Percentiles rank a stretch among this genome's conserved stretches.
phyloP scores from a whole-genome alignment of 2,329 filamentous ascomycete species.

The Trichophyton rubrum region DNA sequence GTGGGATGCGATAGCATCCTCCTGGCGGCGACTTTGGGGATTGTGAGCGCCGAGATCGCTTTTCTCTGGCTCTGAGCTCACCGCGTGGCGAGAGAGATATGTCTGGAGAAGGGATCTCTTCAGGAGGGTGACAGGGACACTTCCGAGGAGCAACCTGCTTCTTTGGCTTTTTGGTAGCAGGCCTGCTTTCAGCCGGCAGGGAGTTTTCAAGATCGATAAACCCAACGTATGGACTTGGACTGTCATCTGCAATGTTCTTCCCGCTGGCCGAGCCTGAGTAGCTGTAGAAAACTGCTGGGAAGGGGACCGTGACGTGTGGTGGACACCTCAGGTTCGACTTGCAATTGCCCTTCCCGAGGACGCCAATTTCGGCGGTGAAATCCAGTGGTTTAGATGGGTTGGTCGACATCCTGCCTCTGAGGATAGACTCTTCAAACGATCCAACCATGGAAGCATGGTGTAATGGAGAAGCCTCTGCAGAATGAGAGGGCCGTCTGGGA shows the following conservation, averaged over 20 bases:
- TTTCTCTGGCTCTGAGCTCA: conserved; percentile 39
- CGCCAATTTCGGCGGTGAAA: conserved; percentile 90
- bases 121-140: conserved; percentile 9
- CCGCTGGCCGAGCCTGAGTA: conserved; percentile 59
- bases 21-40: conserved; percentile 61
- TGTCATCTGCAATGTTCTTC: conserved; percentile 58
- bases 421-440: conserved; percentile 92
- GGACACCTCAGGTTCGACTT: conserved; percentile 76
- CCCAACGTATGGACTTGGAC: conserved; percentile 90
- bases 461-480: conserved; percentile 61
- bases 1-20: conserved; percentile 85
- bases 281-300: conserved; percentile 92
- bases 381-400: conserved; percentile 84
- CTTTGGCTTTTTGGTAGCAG: conserved; percentile 27
- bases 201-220: conserved; percentile 81
- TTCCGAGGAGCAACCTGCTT: conserved; percentile 23
- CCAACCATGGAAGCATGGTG: conserved; percentile 94
- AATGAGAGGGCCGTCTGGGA: conserved; percentile 53
- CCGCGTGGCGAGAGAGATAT: conserved; percentile 18
- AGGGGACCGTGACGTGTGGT: conserved; percentile 76
- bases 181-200: conserved; percentile 41
- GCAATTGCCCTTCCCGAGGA: conserved; percentile 78
- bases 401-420: conserved; percentile 92
- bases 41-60: conserved; percentile 47
- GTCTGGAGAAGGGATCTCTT: conserved; percentile 6